Evolutionary conservation across 2,329 filamentous ascomycete genomes (phyloP).

Genomic region (Aureobasidium sp.): DNA sequence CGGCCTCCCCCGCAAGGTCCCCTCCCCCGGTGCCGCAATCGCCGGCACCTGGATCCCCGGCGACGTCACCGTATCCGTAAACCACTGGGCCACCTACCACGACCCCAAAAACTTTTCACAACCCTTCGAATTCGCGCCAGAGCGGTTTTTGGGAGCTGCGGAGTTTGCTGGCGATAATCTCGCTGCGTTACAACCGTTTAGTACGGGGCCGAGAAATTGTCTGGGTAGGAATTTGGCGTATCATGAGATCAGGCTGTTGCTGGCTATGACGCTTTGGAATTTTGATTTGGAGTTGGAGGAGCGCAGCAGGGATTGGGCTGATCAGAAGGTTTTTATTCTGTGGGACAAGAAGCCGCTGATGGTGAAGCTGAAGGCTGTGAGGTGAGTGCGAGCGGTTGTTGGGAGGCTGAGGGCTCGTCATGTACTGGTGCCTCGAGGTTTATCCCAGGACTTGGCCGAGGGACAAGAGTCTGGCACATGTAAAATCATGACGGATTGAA

Average conservation of each 20-base stretch:
- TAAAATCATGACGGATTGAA: no score
- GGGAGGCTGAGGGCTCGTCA: no score
- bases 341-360: slow-evolving; percentile 29
- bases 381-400: no score
- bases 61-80: background rate
- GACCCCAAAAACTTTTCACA: slow-evolving; percentile 18
- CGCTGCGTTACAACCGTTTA: slow-evolving; percentile 26
- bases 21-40: slow-evolving; percentile 24
- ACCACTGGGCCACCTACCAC: slow-evolving; percentile 16
- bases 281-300: slow-evolving; percentile 32
- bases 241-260: slow-evolving; percentile 32
- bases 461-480: no score
- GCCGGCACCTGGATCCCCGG: slow-evolving; percentile 24
- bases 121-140: slow-evolving; percentile 25
- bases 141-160: slow-evolving; percentile 26
- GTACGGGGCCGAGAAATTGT: slow-evolving; percentile 27
- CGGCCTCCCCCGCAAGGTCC: slow-evolving; percentile 23
- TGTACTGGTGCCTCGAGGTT: no score
- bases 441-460: no score
- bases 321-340: slow-evolving; percentile 27
- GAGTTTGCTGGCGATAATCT: slow-evolving; percentile 27
- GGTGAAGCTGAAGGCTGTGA: slow-evolving; percentile 10
- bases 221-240: slow-evolving; percentile 30
- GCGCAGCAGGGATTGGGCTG: slow-evolving; percentile 25
- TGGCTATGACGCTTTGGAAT: slow-evolving; percentile 31